phyloP scores from a whole-genome alignment of 805 yeast genomes.

The Candida railenensis region DNA sequence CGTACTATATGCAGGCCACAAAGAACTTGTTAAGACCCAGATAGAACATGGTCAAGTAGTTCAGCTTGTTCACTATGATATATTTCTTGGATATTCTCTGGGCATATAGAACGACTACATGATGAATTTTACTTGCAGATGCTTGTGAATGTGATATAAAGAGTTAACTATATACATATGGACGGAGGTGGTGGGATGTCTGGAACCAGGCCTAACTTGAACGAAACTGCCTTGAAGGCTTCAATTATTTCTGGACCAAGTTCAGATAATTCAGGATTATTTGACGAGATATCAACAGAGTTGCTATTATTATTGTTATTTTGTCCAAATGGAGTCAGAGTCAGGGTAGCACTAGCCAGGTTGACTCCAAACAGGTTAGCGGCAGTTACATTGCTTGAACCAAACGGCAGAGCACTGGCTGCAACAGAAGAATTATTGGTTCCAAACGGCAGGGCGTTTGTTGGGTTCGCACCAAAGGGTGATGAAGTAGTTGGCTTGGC shows the following conservation, averaged over 20 bases:
- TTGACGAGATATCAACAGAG: constrained; percentile 9
- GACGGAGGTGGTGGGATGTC: constrained; percentile 67
- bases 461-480: background rate
- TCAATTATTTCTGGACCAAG: constrained; percentile 42
- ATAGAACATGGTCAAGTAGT: background rate
- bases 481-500: background rate
- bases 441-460: constrained; percentile 3
- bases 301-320: background rate
- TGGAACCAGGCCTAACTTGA: constrained; percentile 65
- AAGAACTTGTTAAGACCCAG: background rate
- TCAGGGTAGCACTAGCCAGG: constrained; percentile 1
- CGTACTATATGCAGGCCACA: background rate
- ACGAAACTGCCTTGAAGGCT: constrained; percentile 47
- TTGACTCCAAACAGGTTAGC: constrained; percentile 10
- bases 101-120: too few relatives aligned
- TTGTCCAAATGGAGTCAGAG: constrained; percentile 7
- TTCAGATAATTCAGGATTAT: constrained; percentile 29
- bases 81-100: background rate
- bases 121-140: too few relatives aligned
- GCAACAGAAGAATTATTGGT: constrained; percentile 4
- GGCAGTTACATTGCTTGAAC: constrained; percentile 1
- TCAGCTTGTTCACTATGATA: too few relatives aligned
- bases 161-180: background rate
- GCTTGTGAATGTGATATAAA: background rate
- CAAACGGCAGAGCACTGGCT: constrained; percentile 6